Base-by-base conservation (phyloP, 371 early-diverging fungal genomes). In the Lichtheimia corymbifera region DNA sequence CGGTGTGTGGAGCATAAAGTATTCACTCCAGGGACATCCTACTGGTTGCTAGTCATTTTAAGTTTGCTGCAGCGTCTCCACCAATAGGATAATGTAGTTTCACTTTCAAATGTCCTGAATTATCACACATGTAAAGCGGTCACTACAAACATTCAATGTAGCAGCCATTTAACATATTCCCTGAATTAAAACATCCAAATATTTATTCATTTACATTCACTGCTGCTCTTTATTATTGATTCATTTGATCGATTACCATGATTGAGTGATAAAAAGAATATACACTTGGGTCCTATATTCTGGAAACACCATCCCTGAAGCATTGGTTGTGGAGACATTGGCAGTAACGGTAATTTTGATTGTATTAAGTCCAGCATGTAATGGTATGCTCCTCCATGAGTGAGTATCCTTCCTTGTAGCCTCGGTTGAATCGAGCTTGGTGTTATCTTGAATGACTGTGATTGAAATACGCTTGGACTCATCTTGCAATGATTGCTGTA, bases 211-310 rank as follows among this genome's bases (percentile, higher is more conserved):
- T 35, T 35, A 35, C 35, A 35, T 35, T 35, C 5, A 9, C 5
- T 35, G 9, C 35, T 35, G 35, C 35, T 9, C 35, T 11, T 35
- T 35, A 9, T 28, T 28, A 4, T 28, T 11, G 0, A 35, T 35
- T 9, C 35, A 35, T 35, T 35, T 35, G 35, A 35, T 2, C 2
- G 11, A 35, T 49, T 67, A 77, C 69, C 69, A 74, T 25, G 58
- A 53, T 41, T 64, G 71, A 5, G 65, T 69, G 50, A 78, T 55
- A 68, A 74, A 78, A 17, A 78, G 27, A 59, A 72, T 62, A 58
- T 78, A 78, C 5, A 62, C 60, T 59, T 78, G 71, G 15, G 70
- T 71, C 43, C 65, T 65, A 43, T 66, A 74, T 27, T 78, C 79
- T 12, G 79, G 68, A 4, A 61, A 42, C 12, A 41, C 51, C 4